A percentile compares a stretch with the other conserved stretches of the same genome.
phyloP scores from a whole-genome alignment of 163 green algal species.

The Prototheca wickerhamii region DNA sequence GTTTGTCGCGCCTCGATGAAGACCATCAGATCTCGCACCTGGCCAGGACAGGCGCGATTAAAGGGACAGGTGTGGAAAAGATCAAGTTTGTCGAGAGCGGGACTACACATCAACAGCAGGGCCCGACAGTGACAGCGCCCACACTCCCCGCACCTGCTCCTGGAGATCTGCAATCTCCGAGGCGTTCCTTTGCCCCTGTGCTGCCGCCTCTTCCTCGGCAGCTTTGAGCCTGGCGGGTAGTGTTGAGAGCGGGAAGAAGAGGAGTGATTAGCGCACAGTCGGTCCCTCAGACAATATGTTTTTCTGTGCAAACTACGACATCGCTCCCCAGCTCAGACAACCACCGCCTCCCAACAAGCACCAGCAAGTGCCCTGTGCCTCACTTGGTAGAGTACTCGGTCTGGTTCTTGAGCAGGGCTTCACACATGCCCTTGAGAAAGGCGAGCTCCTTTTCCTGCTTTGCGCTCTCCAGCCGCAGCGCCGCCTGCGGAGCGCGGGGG shows the following conservation, averaged over 20 bases:
- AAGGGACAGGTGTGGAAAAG: neutral
- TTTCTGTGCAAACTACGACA: too few species aligned
- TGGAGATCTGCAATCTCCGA: conserved; percentile 42
- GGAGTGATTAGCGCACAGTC: too few species aligned
- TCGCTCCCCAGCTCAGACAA: too few species aligned
- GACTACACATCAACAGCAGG: neutral
- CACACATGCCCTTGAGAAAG: conserved; percentile 67
- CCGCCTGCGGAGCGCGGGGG: conserved; percentile 2
- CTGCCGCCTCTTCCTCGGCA: conserved; percentile 10
- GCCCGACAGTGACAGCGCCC: neutral
- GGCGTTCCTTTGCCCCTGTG: conserved; percentile 31
- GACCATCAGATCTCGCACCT: conserved; percentile 85
- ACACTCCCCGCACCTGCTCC: conserved; percentile 39
- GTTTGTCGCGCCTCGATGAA: conserved; percentile 69
- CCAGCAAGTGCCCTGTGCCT: neutral
- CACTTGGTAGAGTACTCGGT: conserved; percentile 34
- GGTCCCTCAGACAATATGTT: too few species aligned
- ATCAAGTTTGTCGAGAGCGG: too few species aligned
- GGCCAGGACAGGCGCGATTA: conserved; percentile 28
- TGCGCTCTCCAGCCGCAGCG: conserved; percentile 11
- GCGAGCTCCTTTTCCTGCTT: conserved; percentile 47
- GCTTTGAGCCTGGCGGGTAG: neutral
- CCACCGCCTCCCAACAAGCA: too few species aligned
- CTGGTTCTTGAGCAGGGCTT: conserved; percentile 74
- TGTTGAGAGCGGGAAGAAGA: too few species aligned